Base-by-base conservation (phyloP, 2,329 filamentous ascomycete genomes). In the Ophiocordyceps australis region DNA sequence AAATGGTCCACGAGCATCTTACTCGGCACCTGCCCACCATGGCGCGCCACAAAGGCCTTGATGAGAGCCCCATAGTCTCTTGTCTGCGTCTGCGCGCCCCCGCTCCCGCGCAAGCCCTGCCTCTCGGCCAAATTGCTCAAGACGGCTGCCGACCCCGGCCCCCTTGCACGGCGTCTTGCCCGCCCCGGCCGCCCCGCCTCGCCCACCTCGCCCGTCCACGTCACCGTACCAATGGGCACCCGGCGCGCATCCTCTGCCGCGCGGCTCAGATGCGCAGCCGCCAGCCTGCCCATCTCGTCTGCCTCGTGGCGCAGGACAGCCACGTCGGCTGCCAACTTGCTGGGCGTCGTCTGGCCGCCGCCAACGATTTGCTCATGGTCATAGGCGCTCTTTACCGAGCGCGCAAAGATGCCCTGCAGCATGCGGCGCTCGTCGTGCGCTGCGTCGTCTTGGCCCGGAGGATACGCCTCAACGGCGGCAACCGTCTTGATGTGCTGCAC, bases 331-430 rank as follows among this genome's bases (percentile, higher is more conserved):
- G 71, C 65, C 12, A 80, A 56, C 28, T 71, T 71, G 26, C 69
- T 68, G 37, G 72, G 76, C n/a, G n/a, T n/a, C n/a, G n/a, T n/a
- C n/a, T n/a, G n/a, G n/a, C n/a, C n/a, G 20, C 77, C 77, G 36
- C 75, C 79, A 39, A 95, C 68, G 39, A 95, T 92, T 27, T 82
- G 69, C 36, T 95, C 89, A 44, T 98, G 89, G 39, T 94, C 81
- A 23, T 94, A 68, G 0, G 85, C 81, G n/a, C 78, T 83, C 40
- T 92, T 83, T 2, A 95, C 78, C 3, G 81, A 78, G 21, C 74
- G 72, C 2, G 83, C 75, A 44, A 95, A 93, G 28, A 98, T 82
- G 26, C 79, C 78, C 34, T 85, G 74, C 56, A 95, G 77, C 35
- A 95, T 70, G 23, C 81, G 77, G 28, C 74, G 73, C 44, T 86